Evolutionary conservation across 2,329 filamentous ascomycete species (phyloP), one percentile per base, ranked within the genome.

Genomic region (Bipolaris gigantea): DNA sequence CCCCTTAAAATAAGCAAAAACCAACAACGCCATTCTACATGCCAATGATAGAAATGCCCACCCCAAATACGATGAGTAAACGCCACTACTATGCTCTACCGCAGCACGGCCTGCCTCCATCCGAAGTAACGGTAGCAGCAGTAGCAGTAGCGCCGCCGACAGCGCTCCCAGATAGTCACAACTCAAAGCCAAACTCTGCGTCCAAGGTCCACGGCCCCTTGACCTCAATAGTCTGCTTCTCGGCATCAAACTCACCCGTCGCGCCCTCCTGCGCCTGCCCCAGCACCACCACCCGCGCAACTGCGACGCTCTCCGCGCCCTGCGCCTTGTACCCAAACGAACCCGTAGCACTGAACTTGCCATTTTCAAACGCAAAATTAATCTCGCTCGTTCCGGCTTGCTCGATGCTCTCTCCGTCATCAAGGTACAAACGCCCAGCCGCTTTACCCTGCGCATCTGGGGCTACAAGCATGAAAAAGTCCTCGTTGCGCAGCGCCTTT

Each of bases 391-490:
- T 83, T 1, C 64, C 70, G 2, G 74, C 57, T 72, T 89, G 89
- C 54, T 83, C 76, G 45, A 92, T 63, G 23, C 82, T 85, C 54
- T 86, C 85, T 8, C 90, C 90, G 56, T 95, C 90, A 62, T 94
- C 90, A 5, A 94, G 75, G 70, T 92, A 94, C 52, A 94, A 77
- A 47, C 80, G 78, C 0, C 90, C 90, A 1, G 68, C 72, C 0
- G 90, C 90, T 6, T 76, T 83, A 3, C 87, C 88, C 47, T 87
- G 76, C 0, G 70, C 66, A 5, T 81, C 84, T 0, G 89, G 81
- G 0, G 89, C 87, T 40, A 95, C 80, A 33, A 93, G 66, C 46
- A 95, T 76, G 68, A 87, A 81, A 75, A 93, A 93, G 61, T 85
- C 79, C 62, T 88, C 78, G 60, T 83, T 79, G 38, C 87, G 80